A percentile compares a stretch with the other conserved stretches of the same genome.
Evolutionary conservation across 140 eudicot species (phyloP).

Genomic region (Erigeron philadelphicus): DNA sequence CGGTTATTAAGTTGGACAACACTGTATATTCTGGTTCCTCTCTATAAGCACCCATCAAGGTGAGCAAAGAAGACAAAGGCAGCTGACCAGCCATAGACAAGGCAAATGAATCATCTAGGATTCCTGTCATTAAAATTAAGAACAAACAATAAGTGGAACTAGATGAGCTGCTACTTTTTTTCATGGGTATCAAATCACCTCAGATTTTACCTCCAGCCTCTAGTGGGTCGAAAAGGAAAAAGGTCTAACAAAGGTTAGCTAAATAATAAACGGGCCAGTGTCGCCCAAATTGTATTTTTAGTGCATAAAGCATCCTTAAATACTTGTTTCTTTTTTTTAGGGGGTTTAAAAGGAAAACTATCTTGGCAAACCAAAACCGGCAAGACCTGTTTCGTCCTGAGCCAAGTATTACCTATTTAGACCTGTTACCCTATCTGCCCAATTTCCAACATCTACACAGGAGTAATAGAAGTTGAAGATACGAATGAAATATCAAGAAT

Average conservation of each 20-base stretch:
- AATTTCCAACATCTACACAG: background rate
- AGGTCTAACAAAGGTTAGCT: background rate
- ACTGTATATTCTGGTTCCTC: constrained; percentile 86
- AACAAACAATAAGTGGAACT: background rate
- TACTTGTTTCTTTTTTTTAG: background rate
- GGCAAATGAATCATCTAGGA: constrained; percentile 81
- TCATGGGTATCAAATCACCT: background rate
- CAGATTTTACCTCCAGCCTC: no score
- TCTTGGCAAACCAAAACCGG: background rate
- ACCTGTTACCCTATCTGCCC: constrained; percentile 1
- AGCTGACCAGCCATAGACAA: constrained; percentile 81
- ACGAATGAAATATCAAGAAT: constrained; percentile 2
- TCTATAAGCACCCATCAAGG: constrained; percentile 73
- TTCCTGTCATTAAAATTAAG: constrained; percentile 41
- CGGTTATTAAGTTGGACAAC: constrained; percentile 72
- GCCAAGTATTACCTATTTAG: background rate
- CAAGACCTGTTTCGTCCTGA: background rate
- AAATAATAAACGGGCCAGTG: background rate
- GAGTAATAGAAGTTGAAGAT: constrained; percentile 4
- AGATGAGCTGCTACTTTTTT: constrained; percentile 8
- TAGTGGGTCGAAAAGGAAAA: background rate
- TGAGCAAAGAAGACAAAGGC: constrained; percentile 71
- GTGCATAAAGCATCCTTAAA: background rate
- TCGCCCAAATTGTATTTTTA: background rate
- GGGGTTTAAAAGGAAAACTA: background rate